These are phyloP conservation scores for Coccinonectria pachysandricola DNA, from an alignment of 2,329 filamentous ascomycete genomes.

Conservation along the genomic window DNA sequence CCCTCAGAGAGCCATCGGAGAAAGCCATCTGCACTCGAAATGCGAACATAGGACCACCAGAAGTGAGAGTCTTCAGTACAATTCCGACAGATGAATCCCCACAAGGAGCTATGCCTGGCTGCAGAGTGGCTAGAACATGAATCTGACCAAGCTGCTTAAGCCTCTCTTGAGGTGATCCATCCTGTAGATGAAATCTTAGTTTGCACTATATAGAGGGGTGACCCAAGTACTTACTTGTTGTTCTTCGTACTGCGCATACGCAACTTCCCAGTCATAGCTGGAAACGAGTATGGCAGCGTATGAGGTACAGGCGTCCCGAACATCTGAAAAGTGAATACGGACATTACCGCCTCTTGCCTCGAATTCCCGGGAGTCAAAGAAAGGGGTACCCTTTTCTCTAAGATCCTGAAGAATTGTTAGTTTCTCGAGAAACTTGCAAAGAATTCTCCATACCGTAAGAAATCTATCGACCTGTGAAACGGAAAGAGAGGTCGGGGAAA, in stretches of 20 bases:
- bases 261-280: slow-evolving; percentile 33
- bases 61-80: slow-evolving; percentile 27
- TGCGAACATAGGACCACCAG: slow-evolving; percentile 42
- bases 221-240: too few species aligned
- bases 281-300: slow-evolving; percentile 34
- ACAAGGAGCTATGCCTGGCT: slow-evolving; percentile 9
- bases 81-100: slow-evolving; percentile 26
- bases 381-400: slow-evolving; percentile 20
- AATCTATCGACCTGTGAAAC: slow-evolving; percentile 31
- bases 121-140: slow-evolving; percentile 16
- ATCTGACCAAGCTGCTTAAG: slow-evolving; percentile 19
- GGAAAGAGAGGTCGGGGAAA: slow-evolving; percentile 21
- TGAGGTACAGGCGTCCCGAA: slow-evolving; percentile 46
- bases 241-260: too few species aligned
- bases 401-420: slow-evolving; percentile 27
- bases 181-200: slow-evolving; percentile 2
- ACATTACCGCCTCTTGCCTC: slow-evolving; percentile 31
- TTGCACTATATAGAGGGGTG: too few species aligned
- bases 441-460: slow-evolving; percentile 30
- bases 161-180: slow-evolving; percentile 2
- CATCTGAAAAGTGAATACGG: slow-evolving; percentile 48
- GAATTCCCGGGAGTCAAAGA: slow-evolving; percentile 29
- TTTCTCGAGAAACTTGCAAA: not conserved
- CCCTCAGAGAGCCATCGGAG: slow-evolving; percentile 33
- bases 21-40: slow-evolving; percentile 33